Base-by-base conservation (phyloP, 306 rosid genomes). In the Vigna reflexopilosa region DNA sequence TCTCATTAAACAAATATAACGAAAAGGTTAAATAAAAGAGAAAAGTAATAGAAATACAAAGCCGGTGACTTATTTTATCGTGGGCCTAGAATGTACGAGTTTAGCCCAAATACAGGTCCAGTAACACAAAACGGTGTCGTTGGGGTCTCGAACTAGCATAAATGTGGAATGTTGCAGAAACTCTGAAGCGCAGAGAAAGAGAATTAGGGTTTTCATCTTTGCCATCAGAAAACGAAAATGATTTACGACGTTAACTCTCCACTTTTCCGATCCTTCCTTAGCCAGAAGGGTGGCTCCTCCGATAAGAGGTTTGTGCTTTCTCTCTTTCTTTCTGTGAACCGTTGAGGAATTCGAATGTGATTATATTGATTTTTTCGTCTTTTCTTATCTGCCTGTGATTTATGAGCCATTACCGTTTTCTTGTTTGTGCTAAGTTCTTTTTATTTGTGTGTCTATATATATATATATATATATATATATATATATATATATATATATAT, bases 191-290 rank as follows among this genome's bases (percentile, higher is more conserved):
- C 34, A 32, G 22, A 42, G 5, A 32, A 15, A 71, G 32, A 84
- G 78, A 68, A 77, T 42, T 93, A 80, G 88, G 93, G 98, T 77
- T 84, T 42, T 87, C 79, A 38, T 49, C 11, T 77, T 57, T 24
- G 78, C 6, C 8, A 11, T 26, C 62, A 30, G 45, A 67, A 28
- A 36, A 14, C n/a, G 11, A 81, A 81, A 20, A 96, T 96, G 99
- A 93, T 93, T 61, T 96, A 96, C 94, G 98, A 96, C 89, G 98
- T 91, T 19, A 96, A 96, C 86, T 96, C 98, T 16, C 96, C 92
- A 0, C 94, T 96, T 13, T 96, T 96, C 89, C 97, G 99, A 76
- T 96, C 98, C 77, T 93, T 96, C 92, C 99, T 96, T 75, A 93
- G 98, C 85, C 98, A 96, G 91, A 96, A 90, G 86, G 99, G 99